Percentiles rank a stretch among this genome's conserved stretches.
Conservation (phyloP, 257 asterid genomes). For the Solanum paucissectum region DNA sequence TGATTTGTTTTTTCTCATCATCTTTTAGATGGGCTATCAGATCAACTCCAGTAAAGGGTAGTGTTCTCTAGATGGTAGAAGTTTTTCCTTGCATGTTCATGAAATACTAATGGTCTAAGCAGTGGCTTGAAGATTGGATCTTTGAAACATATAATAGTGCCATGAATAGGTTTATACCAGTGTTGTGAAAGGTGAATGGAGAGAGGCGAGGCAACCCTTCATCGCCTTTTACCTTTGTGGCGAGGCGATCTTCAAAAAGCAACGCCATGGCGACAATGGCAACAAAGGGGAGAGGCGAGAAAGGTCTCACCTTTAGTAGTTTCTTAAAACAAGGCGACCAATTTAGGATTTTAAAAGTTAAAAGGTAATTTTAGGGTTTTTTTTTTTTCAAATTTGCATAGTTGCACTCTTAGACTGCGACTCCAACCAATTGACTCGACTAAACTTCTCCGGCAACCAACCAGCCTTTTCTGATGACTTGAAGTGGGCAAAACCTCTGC, state of each 20-base stretch:
- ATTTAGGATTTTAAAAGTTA: neutral
- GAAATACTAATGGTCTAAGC: neutral
- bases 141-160: neutral
- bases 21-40: neutral
- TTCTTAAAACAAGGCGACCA: neutral
- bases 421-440: neutral
- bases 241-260: neutral
- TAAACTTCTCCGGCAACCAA: neutral
- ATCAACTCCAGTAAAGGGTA: neutral
- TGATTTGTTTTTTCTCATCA: neutral
- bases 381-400: neutral
- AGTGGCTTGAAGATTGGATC: neutral
- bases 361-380: neutral
- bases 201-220: neutral
- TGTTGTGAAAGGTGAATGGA: neutral
- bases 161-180: neutral
- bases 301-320: neutral
- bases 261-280: neutral
- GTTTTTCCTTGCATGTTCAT: neutral
- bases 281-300: neutral
- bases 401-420: neutral
- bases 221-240: too few species aligned
- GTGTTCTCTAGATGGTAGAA: neutral
- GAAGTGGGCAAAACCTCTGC: neutral
- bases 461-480: neutral